Conservation (phyloP, 257 asterid genomes). For the Prunella vulgaris region DNA sequence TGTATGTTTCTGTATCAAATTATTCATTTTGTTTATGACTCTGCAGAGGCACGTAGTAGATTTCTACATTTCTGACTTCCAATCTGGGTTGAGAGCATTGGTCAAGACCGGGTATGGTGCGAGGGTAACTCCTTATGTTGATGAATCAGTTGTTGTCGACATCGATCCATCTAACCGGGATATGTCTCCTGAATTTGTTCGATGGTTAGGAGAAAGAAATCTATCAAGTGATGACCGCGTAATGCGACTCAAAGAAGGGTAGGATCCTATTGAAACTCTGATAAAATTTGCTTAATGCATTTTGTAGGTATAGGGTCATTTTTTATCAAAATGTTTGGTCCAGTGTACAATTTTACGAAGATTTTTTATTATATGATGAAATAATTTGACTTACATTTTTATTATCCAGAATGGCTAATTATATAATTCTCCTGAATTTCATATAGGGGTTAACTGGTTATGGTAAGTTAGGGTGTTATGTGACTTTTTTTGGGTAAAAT, state of each 20-base stretch:
- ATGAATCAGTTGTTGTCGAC: constrained; percentile 55
- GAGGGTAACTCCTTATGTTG: constrained; percentile 57
- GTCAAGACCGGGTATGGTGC: constrained; percentile 62
- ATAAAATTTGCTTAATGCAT: not conserved
- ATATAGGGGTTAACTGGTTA: not conserved
- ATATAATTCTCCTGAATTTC: not conserved
- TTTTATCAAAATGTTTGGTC: not conserved
- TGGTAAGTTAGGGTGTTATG: not conserved
- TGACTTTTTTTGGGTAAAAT: not conserved
- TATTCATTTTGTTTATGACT: constrained; percentile 6
- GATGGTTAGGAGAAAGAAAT: constrained; percentile 57
- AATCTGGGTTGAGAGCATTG: constrained; percentile 63
- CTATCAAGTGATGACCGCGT: constrained; percentile 60
- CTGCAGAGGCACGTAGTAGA: constrained; percentile 61
- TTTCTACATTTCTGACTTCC: constrained; percentile 64
- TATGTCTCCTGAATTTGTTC: constrained; percentile 48
- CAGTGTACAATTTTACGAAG: not conserved
- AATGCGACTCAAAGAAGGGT: constrained; percentile 72
- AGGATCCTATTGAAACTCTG: constrained; percentile 11
- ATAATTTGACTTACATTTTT: not conserved
- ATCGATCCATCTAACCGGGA: constrained; percentile 49
- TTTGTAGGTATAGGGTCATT: not conserved
- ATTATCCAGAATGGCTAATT: not conserved
- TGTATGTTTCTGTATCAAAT: not conserved
- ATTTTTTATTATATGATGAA: not conserved